Evolutionary conservation across 441 rosid species (phyloP).

Genomic region (Erodium texanum): DNA sequence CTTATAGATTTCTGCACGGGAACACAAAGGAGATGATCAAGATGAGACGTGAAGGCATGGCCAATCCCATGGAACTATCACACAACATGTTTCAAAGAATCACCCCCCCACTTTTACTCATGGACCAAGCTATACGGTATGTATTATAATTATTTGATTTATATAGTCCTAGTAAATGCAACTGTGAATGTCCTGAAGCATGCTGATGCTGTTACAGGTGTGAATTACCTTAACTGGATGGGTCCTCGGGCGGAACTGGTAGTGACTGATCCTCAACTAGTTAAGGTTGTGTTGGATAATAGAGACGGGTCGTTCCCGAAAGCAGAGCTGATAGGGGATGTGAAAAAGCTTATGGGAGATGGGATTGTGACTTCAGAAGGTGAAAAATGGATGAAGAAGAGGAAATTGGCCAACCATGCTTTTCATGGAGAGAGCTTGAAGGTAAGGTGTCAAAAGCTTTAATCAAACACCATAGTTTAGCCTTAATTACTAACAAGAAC

Average conservation of each 20-base stretch:
- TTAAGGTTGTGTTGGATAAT: neutral
- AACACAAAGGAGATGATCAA: slow-evolving; percentile 8
- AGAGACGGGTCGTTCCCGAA: neutral
- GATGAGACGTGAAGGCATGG: slow-evolving; percentile 9
- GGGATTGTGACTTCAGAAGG: neutral
- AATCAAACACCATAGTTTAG: no score
- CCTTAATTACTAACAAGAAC: no score
- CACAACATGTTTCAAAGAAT: slow-evolving; percentile 10
- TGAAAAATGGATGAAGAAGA: neutral
- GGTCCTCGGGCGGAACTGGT: neutral
- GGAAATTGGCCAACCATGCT: slow-evolving; percentile 17
- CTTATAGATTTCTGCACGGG: slow-evolving; percentile 13
- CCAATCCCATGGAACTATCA: slow-evolving; percentile 9
- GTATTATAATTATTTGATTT: no score
- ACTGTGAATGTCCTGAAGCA: neutral
- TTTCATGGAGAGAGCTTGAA: neutral
- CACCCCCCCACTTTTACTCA: slow-evolving; percentile 6
- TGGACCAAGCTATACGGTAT: slow-evolving; percentile 11
- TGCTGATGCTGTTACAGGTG: neutral
- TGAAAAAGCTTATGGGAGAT: neutral
- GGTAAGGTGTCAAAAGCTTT: neutral
- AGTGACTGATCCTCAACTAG: neutral
- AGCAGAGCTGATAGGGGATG: neutral
- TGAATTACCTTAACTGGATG: neutral
- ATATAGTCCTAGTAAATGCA: no score